Percentiles rank a stretch among this genome's conserved stretches.
Conservation (phyloP, 2,329 filamentous ascomycete genomes). For the Thelonectria discophora region DNA sequence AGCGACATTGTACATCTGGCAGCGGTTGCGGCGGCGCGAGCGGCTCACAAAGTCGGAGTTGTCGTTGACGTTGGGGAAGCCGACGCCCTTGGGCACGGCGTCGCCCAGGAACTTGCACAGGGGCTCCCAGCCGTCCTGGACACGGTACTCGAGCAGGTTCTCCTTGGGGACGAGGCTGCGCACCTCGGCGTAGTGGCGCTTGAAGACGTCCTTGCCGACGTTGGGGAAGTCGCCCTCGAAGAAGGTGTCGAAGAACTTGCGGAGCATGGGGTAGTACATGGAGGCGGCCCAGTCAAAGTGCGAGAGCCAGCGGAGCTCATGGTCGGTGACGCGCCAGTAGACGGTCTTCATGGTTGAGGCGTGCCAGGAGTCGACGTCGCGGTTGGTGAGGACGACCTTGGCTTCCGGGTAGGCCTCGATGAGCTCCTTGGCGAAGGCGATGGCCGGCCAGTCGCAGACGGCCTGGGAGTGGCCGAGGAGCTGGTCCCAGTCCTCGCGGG, state of each 20-base stretch:
- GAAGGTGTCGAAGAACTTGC: constrained; percentile 74
- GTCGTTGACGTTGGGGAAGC: constrained; percentile 51
- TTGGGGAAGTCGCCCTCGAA: constrained; percentile 74
- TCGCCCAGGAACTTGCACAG: constrained; percentile 49
- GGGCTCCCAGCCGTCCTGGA: constrained; percentile 50
- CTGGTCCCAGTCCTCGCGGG: constrained; percentile 74
- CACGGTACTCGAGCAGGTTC: constrained; percentile 47
- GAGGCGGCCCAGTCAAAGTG: constrained; percentile 68
- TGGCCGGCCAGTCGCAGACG: constrained; percentile 74
- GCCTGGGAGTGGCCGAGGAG: constrained; percentile 72
- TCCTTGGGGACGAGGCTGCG: constrained; percentile 45
- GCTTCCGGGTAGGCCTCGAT: constrained; percentile 77
- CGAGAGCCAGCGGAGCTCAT: constrained; percentile 56
- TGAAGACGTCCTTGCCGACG: constrained; percentile 70
- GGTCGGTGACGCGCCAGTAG: constrained; percentile 72
- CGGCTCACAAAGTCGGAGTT: constrained; percentile 48
- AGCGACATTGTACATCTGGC: constrained; percentile 48
- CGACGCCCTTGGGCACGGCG: constrained; percentile 43
- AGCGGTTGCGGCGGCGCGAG: constrained; percentile 45
- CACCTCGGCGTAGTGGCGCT: constrained; percentile 49
- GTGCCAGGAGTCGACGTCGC: constrained; percentile 71
- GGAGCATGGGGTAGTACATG: constrained; percentile 75
- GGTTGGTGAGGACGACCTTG: constrained; percentile 74
- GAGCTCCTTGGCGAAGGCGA: constrained; percentile 74
- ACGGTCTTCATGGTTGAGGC: constrained; percentile 72